These are phyloP conservation scores for Mucor ambiguus DNA, from an alignment of 371 early-diverging fungal genomes.

Conservation along the genomic window DNA sequence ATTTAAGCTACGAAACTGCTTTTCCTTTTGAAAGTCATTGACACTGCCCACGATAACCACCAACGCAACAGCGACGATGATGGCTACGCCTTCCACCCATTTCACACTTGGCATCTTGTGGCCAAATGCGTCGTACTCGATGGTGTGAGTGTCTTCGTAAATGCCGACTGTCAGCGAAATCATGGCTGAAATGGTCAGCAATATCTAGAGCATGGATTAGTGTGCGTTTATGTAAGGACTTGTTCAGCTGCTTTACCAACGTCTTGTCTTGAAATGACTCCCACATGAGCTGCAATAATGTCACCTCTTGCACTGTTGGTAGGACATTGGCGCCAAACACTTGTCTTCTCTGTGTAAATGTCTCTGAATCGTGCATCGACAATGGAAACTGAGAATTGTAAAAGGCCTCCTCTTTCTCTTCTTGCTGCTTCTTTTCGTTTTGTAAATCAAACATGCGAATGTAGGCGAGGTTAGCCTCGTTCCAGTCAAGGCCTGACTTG, in stretches of 20 bases:
- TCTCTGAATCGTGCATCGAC: slow-evolving; percentile 3
- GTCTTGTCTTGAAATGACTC: slow-evolving; percentile 82
- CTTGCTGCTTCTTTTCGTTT: neutral
- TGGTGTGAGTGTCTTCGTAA: slow-evolving; percentile 66
- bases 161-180: slow-evolving; percentile 83
- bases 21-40: slow-evolving; percentile 84
- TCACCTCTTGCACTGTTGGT: slow-evolving; percentile 62
- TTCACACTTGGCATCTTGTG: slow-evolving; percentile 43
- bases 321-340: slow-evolving; percentile 69
- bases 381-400: neutral
- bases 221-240: neutral
- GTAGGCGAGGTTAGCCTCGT: slow-evolving; percentile 16
- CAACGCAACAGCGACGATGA: slow-evolving; percentile 72
- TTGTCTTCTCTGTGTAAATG: slow-evolving; percentile 41
- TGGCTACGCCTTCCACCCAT: slow-evolving; percentile 75
- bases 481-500: slow-evolving; percentile 39
- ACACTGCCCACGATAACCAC: slow-evolving; percentile 75
- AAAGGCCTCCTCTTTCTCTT: slow-evolving; percentile 10
- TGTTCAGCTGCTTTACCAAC: slow-evolving; percentile 48
- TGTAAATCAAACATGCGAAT: slow-evolving; percentile 20
- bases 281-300: slow-evolving; percentile 72
- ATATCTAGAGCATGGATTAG: slow-evolving; percentile 36
- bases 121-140: slow-evolving; percentile 26
- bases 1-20: slow-evolving; percentile 73
- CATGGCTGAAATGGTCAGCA: slow-evolving; percentile 80